These are phyloP conservation scores for Phytophthora capsici DNA, from an alignment of 352 stramenopile genomes.

Conservation along the genomic window DNA sequence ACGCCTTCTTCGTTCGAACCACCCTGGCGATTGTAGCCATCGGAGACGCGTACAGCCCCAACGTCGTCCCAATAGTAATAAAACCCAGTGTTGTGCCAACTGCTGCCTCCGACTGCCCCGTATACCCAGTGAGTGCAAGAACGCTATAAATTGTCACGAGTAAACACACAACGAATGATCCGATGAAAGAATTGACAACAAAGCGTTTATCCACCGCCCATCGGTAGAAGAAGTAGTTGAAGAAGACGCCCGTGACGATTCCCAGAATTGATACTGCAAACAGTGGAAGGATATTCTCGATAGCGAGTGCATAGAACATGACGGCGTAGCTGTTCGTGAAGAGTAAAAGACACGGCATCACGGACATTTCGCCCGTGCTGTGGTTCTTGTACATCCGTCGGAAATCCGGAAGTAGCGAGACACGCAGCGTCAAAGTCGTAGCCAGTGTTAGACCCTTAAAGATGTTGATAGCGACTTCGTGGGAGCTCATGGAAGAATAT, in stretches of 20 bases:
- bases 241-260: constrained; percentile 31
- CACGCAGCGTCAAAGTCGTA: constrained; percentile 41
- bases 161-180: constrained; percentile 22
- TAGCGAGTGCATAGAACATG: constrained; percentile 39
- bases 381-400: constrained; percentile 40
- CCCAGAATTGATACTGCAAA: constrained; percentile 32
- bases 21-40: constrained; percentile 53
- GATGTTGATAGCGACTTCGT: constrained; percentile 21
- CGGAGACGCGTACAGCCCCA: constrained; percentile 62
- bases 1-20: constrained; percentile 29
- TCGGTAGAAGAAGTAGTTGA: constrained; percentile 41
- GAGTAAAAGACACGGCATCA: constrained; percentile 39
- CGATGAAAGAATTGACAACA: constrained; percentile 18
- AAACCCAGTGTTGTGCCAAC: constrained; percentile 53
- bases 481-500: constrained; percentile 2
- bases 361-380: constrained; percentile 41
- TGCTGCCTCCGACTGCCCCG: constrained; percentile 28
- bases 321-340: constrained; percentile 40
- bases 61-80: constrained; percentile 53
- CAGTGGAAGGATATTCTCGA: constrained; percentile 40
- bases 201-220: constrained; percentile 26
- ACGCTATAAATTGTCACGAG: constrained; percentile 46
- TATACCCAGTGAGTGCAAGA: constrained; percentile 39
- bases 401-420: constrained; percentile 44
- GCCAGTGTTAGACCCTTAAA: constrained; percentile 35